These are phyloP conservation scores for Candida chauliodis DNA, from an alignment of 805 yeast genomes.

Conservation along the genomic window DNA sequence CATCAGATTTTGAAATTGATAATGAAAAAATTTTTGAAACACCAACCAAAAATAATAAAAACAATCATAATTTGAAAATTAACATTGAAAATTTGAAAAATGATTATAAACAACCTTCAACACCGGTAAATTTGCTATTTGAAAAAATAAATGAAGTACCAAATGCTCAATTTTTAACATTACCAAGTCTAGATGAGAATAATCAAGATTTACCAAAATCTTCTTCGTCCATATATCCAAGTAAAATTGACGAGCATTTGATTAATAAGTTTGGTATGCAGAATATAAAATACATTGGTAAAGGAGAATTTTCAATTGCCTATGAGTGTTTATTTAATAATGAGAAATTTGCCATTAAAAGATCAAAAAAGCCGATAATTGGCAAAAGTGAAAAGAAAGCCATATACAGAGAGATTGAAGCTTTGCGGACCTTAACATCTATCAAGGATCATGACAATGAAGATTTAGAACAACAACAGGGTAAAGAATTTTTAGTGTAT, in stretches of 20 bases:
- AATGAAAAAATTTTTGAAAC: constrained; percentile 10
- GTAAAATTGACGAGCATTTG: constrained; percentile 40
- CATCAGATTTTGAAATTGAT: constrained; percentile 7
- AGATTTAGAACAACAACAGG: constrained; percentile 48
- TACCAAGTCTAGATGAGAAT: background rate
- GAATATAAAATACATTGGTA: constrained; percentile 68
- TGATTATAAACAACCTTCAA: constrained; percentile 8
- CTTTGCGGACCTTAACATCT: constrained; percentile 45
- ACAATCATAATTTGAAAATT: background rate
- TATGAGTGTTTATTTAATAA: constrained; percentile 72
- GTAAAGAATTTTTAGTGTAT: constrained; percentile 73
- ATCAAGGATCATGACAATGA: constrained; percentile 33
- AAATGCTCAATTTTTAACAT: constrained; percentile 2
- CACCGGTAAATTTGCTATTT: constrained; percentile 10
- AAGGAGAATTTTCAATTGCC: constrained; percentile 88
- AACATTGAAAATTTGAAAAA: background rate
- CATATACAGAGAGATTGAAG: constrained; percentile 72
- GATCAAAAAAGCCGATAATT: constrained; percentile 64
- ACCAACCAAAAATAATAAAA: constrained; percentile 8
- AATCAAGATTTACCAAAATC: background rate
- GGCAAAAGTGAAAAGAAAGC: constrained; percentile 54
- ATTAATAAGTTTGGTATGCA: constrained; percentile 46
- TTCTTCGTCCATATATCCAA: constrained; percentile 4
- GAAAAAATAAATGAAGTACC: constrained; percentile 2
- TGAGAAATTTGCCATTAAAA: constrained; percentile 79